Conservation (phyloP, 2,329 filamentous ascomycete genomes). For the Arthrinium phaeospermum region DNA sequence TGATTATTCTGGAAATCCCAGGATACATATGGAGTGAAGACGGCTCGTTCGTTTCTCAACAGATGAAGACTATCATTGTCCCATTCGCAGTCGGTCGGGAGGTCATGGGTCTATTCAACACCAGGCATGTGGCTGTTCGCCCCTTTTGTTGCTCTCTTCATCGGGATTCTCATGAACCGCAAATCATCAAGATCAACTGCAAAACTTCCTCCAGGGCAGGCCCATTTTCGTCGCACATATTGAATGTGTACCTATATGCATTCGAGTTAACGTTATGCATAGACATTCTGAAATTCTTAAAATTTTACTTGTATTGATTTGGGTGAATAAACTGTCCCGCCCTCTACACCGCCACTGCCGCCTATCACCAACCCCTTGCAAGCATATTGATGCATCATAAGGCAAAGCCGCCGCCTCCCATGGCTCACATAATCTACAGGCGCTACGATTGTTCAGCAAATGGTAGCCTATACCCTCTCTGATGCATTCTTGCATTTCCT, state of each 20-base stretch:
- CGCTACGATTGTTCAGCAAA: neutral
- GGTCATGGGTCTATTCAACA: too few relatives aligned
- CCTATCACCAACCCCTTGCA: neutral
- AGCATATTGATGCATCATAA: neutral
- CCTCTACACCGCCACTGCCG: neutral
- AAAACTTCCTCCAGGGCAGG: neutral
- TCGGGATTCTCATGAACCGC: too few relatives aligned
- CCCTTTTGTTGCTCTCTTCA: too few relatives aligned
- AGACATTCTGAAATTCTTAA: neutral
- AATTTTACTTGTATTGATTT: constrained; percentile 11
- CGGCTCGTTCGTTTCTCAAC: too few relatives aligned
- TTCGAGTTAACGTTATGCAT: neutral
- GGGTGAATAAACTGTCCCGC: neutral
- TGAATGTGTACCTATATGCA: too few relatives aligned
- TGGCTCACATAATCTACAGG: neutral
- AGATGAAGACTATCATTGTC: too few relatives aligned
- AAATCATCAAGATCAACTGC: too few relatives aligned
- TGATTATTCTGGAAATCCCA: too few relatives aligned
- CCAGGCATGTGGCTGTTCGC: too few relatives aligned
- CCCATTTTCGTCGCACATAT: neutral
- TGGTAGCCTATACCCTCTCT: neutral
- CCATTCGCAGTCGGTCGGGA: too few relatives aligned
- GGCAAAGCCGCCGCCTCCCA: neutral
- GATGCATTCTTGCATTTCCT: neutral
- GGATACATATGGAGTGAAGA: too few relatives aligned